phyloP scores from a whole-genome alignment of 2,329 filamentous ascomycete genomes.

The Ophiostoma perfectum region DNA sequence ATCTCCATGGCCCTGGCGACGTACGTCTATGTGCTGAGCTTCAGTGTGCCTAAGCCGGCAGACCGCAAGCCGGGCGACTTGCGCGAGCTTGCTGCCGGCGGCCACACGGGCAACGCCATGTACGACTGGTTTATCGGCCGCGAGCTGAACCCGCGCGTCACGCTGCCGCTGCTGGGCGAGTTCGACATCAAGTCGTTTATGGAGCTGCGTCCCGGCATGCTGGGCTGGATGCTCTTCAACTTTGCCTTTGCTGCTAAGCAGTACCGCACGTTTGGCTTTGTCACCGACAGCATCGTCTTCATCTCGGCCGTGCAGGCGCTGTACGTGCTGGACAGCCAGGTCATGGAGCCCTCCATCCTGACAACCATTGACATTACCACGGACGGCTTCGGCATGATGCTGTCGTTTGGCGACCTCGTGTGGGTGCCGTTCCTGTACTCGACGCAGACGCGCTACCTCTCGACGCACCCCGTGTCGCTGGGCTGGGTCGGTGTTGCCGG shows the following conservation, averaged over 20 bases:
- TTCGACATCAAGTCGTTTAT: slow-evolving; percentile 87
- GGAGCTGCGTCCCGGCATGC: slow-evolving; percentile 85
- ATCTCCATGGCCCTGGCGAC: slow-evolving; percentile 67
- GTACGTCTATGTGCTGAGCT: slow-evolving; percentile 77
- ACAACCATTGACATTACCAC: slow-evolving; percentile 93
- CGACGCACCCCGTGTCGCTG: slow-evolving; percentile 74
- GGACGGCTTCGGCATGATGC: slow-evolving; percentile 93
- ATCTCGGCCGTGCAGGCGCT: slow-evolving; percentile 71
- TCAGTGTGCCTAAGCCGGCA: slow-evolving; percentile 51
- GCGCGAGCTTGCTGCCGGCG: slow-evolving; percentile 76
- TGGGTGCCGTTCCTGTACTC: slow-evolving; percentile 92
- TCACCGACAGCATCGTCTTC: slow-evolving; percentile 81
- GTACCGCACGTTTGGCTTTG: slow-evolving; percentile 74
- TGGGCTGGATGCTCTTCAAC: slow-evolving; percentile 84
- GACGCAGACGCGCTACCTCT: slow-evolving; percentile 76
- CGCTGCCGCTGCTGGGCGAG: slow-evolving; percentile 71
- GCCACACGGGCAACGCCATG: slow-evolving; percentile 73
- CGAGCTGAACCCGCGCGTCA: slow-evolving; percentile 84
- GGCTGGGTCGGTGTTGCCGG: slow-evolving; percentile 60
- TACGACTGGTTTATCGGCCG: slow-evolving; percentile 98
- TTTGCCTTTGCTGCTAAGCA: slow-evolving; percentile 81
- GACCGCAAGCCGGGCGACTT: slow-evolving; percentile 59
- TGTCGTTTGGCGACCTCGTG: slow-evolving; percentile 83
- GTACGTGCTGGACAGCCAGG: slow-evolving; percentile 79
- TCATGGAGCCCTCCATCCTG: slow-evolving; percentile 81